phyloP scores from a whole-genome alignment of 2,329 filamentous ascomycete species.

The Aquanectria penicillioides region DNA sequence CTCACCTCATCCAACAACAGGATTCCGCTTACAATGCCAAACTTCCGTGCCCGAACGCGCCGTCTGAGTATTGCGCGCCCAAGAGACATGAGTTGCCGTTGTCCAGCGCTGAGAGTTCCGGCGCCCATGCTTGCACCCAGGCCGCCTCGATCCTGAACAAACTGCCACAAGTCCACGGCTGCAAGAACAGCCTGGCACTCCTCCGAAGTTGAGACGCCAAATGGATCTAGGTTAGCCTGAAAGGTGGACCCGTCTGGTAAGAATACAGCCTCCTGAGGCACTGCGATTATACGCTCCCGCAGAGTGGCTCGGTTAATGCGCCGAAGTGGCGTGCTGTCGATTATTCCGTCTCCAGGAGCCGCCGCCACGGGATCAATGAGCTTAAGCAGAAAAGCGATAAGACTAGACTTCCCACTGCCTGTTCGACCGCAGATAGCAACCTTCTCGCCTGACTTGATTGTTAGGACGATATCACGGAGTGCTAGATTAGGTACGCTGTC shows the following conservation, averaged over 20 bases:
- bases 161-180: conserved; percentile 42
- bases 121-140: conserved; percentile 49
- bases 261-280: conserved; percentile 64
- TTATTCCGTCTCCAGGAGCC: conserved; percentile 23
- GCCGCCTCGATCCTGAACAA: conserved; percentile 41
- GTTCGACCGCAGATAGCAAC: conserved; percentile 37
- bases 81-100: conserved; percentile 71
- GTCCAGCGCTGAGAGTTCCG: conserved; percentile 61
- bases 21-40: conserved; percentile 25
- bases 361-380: conserved; percentile 49
- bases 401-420: conserved; percentile 55
- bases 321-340: conserved; percentile 53
- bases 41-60: not conserved
- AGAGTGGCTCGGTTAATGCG: conserved; percentile 52
- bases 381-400: conserved; percentile 50
- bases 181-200: conserved; percentile 45
- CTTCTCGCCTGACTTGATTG: conserved; percentile 31
- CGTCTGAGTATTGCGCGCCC: conserved; percentile 64
- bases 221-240: conserved; percentile 52
- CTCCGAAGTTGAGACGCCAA: conserved; percentile 35
- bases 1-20: conserved; percentile 55
- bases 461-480: not conserved
- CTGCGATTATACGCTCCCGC: conserved; percentile 57
- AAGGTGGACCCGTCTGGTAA: conserved; percentile 46
- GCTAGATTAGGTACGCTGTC: not conserved